phyloP scores from a whole-genome alignment of 192 early-diverging fungal species.

The Backusella mclennaniae region DNA sequence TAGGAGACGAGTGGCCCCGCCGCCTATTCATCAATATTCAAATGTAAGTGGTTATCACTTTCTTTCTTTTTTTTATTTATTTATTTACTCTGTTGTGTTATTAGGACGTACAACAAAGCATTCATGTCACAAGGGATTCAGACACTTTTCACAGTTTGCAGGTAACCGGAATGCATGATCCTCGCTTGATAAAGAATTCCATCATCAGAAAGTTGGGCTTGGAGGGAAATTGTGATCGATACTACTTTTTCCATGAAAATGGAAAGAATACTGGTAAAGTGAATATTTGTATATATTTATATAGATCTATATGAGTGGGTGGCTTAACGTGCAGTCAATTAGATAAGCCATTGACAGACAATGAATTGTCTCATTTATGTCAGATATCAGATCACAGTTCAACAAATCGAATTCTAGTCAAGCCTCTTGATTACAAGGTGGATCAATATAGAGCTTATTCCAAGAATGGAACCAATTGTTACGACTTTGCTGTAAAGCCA shows the following conservation, averaged over 20 bases:
- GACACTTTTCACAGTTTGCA: slow-evolving; percentile 28
- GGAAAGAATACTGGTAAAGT: slow-evolving; percentile 14
- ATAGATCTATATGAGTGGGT: background rate
- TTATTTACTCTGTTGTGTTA: background rate
- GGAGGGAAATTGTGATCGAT: slow-evolving; percentile 21
- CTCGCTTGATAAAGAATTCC: slow-evolving; percentile 11
- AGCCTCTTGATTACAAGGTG: slow-evolving; percentile 1
- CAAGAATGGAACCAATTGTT: slow-evolving; percentile 9
- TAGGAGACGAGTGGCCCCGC: background rate
- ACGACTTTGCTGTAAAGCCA: slow-evolving; percentile 2
- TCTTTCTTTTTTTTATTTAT: background rate
- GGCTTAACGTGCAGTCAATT: background rate
- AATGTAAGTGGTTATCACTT: background rate
- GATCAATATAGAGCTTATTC: background rate
- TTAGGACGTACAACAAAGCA: slow-evolving; percentile 15
- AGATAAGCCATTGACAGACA: slow-evolving; percentile 15
- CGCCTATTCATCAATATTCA: background rate
- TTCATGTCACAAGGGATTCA: slow-evolving; percentile 29
- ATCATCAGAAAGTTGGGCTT: slow-evolving; percentile 27
- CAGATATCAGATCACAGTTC: slow-evolving; percentile 18
- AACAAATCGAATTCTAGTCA: slow-evolving; percentile 14
- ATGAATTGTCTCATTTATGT: slow-evolving; percentile 17
- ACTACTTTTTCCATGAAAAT: slow-evolving; percentile 28
- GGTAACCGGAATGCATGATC: slow-evolving; percentile 27
- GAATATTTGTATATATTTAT: no score